Conservation (phyloP, 495 filamentous ascomycete genomes). For the Penicillium chermesinum region DNA sequence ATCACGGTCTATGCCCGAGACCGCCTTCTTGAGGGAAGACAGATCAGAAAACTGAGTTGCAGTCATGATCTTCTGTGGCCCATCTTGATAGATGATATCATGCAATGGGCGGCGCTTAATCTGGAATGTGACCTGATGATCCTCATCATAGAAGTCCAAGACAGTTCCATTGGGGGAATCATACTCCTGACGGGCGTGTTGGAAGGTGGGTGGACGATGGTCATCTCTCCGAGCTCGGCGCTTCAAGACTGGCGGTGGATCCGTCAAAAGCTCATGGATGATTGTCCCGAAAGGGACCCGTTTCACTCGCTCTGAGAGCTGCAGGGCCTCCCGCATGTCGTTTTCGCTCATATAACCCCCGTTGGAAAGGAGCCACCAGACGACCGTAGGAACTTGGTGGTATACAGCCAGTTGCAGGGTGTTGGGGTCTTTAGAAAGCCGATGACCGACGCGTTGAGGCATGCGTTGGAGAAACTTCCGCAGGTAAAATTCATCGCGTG, state of each 20-base stretch:
- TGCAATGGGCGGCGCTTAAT: conserved; percentile 1
- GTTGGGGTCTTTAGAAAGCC: background rate
- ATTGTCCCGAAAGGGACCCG: background rate
- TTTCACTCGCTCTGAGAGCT: background rate
- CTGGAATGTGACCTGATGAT: background rate
- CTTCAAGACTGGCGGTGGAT: conserved; percentile 9
- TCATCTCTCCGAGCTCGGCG: background rate
- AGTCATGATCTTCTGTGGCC: conserved; percentile 9
- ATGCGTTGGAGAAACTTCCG: background rate
- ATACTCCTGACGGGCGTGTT: background rate
- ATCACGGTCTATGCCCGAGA: background rate
- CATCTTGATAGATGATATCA: conserved; percentile 8
- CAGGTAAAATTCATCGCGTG: background rate
- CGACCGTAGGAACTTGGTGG: conserved; percentile 1
- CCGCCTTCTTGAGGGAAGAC: background rate
- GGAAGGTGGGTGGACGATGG: background rate
- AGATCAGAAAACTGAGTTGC: background rate
- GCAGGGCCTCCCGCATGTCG: background rate
- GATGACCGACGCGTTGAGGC: background rate
- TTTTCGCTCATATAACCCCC: conserved; percentile 6
- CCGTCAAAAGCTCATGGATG: background rate
- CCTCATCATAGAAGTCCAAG: conserved; percentile 1
- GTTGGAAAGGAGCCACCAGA: conserved; percentile 18
- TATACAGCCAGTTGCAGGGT: conserved; percentile 7
- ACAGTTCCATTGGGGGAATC: background rate